Base-by-base conservation (phyloP, 306 rosid species). In the Arachis hypogaea region DNA sequence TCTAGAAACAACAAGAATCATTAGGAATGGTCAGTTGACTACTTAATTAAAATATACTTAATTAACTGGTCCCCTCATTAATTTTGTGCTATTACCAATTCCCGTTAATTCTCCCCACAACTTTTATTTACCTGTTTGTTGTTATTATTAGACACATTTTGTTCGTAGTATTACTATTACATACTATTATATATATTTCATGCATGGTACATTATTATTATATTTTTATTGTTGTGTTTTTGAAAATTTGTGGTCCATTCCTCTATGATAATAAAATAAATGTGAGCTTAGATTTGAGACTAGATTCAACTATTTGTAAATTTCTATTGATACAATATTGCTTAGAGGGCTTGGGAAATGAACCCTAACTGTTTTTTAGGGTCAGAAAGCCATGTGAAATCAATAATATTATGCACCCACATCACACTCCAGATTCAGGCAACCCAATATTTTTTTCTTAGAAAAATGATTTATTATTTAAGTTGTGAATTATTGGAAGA, bases 311-410 rank as follows among this genome's bases (percentile, higher is more conserved):
- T 59, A 78, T 7, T 72, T 50, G 22, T 38, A 43, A 63, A 52
- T 74, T 75, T 75, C 9, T 38, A 7, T 59, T 4, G 16, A 8
- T 33, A 57, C 50, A n/a, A 45, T 40, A 49, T 41, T 18, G 46
- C 43, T 47, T 78, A 16, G 66, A 52, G 67, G 73, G 69, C 55
- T 71, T 75, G 86, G 81, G 73, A 79, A 75, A 47, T 43, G 83
- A 57, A 61, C 71, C 86, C 42, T 59, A 46, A 54, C 44, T 43
- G 40, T 1, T 50, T 72, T 66, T 59, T 74, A 71, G 76, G 74
- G 58, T 71, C 84, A 66, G 79, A 79, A 22, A 9, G 68, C 73
- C 86, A 83, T 83, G 84, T 83, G 86, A 83, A 57, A 67, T 47
- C 81, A 28, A 67, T 77, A 62, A 62, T 64, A 54, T 59, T 42